Evolutionary conservation across 148 eudicot genomes (phyloP), one percentile per base, ranked within the genome.

Genomic region (Tetragonia tetragonoides): DNA sequence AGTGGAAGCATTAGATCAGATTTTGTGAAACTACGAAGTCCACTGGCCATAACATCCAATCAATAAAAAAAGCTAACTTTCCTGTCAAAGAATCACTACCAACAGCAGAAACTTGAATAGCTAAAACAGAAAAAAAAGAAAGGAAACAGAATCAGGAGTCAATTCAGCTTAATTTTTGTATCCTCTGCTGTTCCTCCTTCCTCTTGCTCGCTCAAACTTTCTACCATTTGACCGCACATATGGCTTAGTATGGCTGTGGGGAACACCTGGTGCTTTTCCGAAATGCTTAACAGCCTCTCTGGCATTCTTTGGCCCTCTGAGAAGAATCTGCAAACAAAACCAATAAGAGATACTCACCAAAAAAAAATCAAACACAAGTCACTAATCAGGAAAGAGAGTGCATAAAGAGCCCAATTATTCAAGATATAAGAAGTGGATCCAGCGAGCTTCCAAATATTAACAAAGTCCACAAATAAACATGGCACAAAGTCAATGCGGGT

Each of bases 171-270:
- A 86, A 75, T 40, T 74, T 56, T 80, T 78, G 78, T 81, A 86
- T 38, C 86, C 86, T 16, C 82, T 75, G 86, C 88, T 86, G 80
- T 86, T 83, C 77, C 88, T 86, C 84, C 79, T 83, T 39, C 88
- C 88, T 72, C 88, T 81, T 2, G 88, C 88, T 63, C 70, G 61
- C 75, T 86, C 88, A 40, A 75, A 86, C 64, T 86, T 86, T 41
- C 87, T 77, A 38, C 87, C 85, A 38, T 77, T 57, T 23, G 87
- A 59, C 14, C 87, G 78, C 24, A 85, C 85, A 24, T 85, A 85
- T 16, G 84, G 85, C 56, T 85, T 85, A 37, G 85, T 82, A 84
- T 83, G 87, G 72, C 87, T 85, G 79, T 83, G 81, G 20, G 87
- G 87, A 9, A 85, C 85, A 68, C 87, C 87, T 41, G 87, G 87